phyloP scores from a whole-genome alignment of 192 early-diverging fungal species.

The Backusella australiensis region DNA sequence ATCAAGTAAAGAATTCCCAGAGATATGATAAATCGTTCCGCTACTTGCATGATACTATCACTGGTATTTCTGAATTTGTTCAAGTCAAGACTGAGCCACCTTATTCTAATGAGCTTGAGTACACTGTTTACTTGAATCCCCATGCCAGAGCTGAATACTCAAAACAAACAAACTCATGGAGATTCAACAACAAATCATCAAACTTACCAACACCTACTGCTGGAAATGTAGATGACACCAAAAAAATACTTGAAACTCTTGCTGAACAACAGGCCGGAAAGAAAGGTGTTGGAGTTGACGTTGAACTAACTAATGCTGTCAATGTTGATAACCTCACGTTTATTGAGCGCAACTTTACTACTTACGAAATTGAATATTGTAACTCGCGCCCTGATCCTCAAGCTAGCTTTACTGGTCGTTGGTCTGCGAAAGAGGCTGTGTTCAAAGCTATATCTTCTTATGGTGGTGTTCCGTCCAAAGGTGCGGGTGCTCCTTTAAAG shows the following conservation, averaged over 20 bases:
- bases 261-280: constrained; percentile 40
- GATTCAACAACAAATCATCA: constrained; percentile 53
- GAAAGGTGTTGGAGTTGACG: constrained; percentile 81
- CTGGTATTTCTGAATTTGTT: constrained; percentile 77
- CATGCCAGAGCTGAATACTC: constrained; percentile 80
- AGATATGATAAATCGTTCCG: constrained; percentile 82
- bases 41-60: constrained; percentile 87
- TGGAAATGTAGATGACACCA: constrained; percentile 53
- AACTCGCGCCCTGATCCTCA: constrained; percentile 62
- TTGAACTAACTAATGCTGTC: constrained; percentile 83
- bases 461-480: constrained; percentile 67
- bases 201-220: constrained; percentile 28
- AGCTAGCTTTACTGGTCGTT: constrained; percentile 87
- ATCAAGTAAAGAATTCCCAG: constrained; percentile 61
- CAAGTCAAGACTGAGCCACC: constrained; percentile 85
- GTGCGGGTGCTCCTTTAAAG: constrained; percentile 80
- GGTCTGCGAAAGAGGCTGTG: constrained; percentile 96
- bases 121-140: constrained; percentile 84
- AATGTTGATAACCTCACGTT: constrained; percentile 82
- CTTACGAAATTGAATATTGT: constrained; percentile 78
- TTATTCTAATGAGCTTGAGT: constrained; percentile 79
- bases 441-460: constrained; percentile 89
- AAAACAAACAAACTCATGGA: constrained; percentile 64
- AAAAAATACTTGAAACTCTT: constrained; percentile 47
- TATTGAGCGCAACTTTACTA: constrained; percentile 90